Evolutionary conservation across 352 stramenopile genomes (phyloP), one percentile per base, ranked within the genome.

Genomic region (Phytophthora pluvialis): DNA sequence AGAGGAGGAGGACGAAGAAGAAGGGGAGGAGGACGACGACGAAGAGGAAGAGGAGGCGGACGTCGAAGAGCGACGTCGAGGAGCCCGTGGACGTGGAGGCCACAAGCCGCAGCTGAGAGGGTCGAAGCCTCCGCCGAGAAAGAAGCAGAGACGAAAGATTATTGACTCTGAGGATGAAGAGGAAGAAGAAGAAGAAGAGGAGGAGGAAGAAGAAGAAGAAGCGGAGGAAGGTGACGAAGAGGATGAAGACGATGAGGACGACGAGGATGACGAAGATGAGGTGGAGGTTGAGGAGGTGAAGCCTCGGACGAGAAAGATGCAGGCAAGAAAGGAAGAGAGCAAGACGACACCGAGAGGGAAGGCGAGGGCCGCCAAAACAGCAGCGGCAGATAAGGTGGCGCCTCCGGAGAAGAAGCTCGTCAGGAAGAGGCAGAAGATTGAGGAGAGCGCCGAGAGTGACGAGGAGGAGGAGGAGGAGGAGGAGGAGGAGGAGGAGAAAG

Each of bases 21-120:
- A 78, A 0, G 77, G 86, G 3, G 78, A 80, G 0, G 78, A 81
- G 0, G 78, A 88, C 0, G 81, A 86, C 8, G 69, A 83, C 0
- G 81, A 85, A 0, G 78, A 85, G 1, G 63, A 81, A 10, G 72
- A 78, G 8, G 68, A 84, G 16, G 71, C 75, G 1, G 77, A 78
- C 5, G 54, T 60, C 4, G 50, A 60, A 9, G 67, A 79, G 44
- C 48, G 67, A 64, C 51, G 44, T 21, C 62, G 55, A 46, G 48
- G 53, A 6, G 36, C 11, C 1, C 61, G 73, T 26, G 59, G 43
- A 16, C 47, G 60, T 39, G 39, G 35, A 58, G 29, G 31, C 15
- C 48, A 55, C 15, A 76, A 70, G 40, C 56, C 60, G 15, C 54
- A 73, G 55, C 42, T 70, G 25, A 58, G 62, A 60, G 62, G 62